Evolutionary conservation across 2,329 filamentous ascomycete species (phyloP), one percentile per base, ranked within the genome.

Genomic region (Curvularia lunata): DNA sequence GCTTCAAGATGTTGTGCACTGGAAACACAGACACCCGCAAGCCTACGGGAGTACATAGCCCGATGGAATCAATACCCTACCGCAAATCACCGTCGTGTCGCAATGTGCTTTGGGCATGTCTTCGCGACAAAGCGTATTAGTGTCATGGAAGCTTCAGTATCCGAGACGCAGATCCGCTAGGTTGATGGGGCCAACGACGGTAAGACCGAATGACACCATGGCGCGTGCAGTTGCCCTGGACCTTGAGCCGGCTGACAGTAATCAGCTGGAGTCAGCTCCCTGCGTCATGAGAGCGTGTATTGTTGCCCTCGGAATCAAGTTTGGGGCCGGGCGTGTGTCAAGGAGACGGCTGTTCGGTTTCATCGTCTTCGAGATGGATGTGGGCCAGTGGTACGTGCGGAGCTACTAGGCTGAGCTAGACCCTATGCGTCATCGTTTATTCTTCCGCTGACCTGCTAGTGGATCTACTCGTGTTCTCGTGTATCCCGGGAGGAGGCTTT

Each of bases 271-370:
- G 27, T 42, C 32, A 45, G 37, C 50, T 52, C 53, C 48, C 30
- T 40, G 55, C 46, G 47, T 30, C 49, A 21, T 48, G 47, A 25
- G 42, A 40, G 56, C 70, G 71, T 65, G 52, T 72, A 70, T 60
- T 67, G 66, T 74, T 72, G 69, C 71, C 69, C 42, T 58, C 28
- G 50, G 54, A 32, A 21, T 21, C 16, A 19, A 2, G 25, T 46
- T 49, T 42, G 48, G 70, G 25, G 66, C 70, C 70, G 56, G 65
- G 57, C 23, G 59, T 48, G 71, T 71, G 60, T 70, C 66, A 71
- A 54, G 54, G 48, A 48, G 54, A 43, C n/a, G n/a, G n/a, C 38
- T 19, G 19, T 13, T 19, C 16, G 41, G 69, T 71, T 72, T 72
- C 68, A 72, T 51, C 54, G 40, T 57, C 59, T 55, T 59, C 40